A percentile compares a stretch with the other conserved stretches of the same genome.
phyloP scores from a whole-genome alignment of 345 rosid species.

The Sapria himalayana region DNA sequence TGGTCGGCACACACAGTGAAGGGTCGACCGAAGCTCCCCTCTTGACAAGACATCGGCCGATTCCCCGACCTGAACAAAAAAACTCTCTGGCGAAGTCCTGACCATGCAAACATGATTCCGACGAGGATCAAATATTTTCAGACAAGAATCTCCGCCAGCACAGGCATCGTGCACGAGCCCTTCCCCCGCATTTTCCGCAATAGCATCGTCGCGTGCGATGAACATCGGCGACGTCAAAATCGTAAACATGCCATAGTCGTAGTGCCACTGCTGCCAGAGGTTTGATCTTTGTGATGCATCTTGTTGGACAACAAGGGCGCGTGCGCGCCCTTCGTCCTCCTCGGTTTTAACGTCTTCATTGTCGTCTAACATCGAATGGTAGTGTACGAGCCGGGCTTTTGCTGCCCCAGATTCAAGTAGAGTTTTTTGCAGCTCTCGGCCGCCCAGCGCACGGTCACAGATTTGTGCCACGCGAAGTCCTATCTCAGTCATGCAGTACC shows the following conservation, averaged over 20 bases:
- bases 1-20: conserved; percentile 61
- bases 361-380: conserved; percentile 47
- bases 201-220: conserved; percentile 14
- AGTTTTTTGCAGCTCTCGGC: conserved; percentile 39
- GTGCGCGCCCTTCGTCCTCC: conserved; percentile 14
- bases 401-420: conserved; percentile 58
- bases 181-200: too few species aligned
- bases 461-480: conserved; percentile 47
- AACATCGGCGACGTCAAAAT: conserved; percentile 72
- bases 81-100: conserved; percentile 51
- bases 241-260: conserved; percentile 81
- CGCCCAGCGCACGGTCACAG: conserved; percentile 60
- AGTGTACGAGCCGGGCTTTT: conserved; percentile 74
- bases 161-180: conserved; percentile 7
- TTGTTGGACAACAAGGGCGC: conserved; percentile 8
- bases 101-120: conserved; percentile 33
- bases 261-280: conserved; percentile 95
- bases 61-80: conserved; percentile 75
- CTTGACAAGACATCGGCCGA: conserved; percentile 58
- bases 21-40: conserved; percentile 57
- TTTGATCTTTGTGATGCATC: conserved; percentile 8
- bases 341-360: conserved; percentile 17
- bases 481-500: conserved; percentile 58
- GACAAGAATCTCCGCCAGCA: conserved; percentile 24
- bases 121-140: conserved; percentile 41